Evolutionary conservation across 257 asterid genomes (phyloP).

Genomic region (Forsythia suspensa): DNA sequence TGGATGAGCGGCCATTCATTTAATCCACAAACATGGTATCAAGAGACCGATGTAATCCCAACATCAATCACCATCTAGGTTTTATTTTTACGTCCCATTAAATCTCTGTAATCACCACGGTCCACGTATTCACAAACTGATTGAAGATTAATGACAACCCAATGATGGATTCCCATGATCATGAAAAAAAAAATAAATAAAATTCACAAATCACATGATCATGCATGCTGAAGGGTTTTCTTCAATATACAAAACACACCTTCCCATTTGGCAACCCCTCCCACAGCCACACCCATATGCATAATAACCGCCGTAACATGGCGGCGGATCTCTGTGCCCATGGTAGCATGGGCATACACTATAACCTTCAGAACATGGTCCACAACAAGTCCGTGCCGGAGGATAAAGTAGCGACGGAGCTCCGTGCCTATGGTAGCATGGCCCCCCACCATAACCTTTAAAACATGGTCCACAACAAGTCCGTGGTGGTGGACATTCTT

Average conservation of each 20-base stretch:
- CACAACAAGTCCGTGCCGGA: slow-evolving; percentile 29
- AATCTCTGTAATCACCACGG: no score
- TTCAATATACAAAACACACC: background rate
- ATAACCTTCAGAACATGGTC: slow-evolving; percentile 37
- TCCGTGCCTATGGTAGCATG: no score
- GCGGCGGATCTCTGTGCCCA: slow-evolving; percentile 45
- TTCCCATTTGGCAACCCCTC: background rate
- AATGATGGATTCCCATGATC: background rate
- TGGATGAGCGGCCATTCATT: no score
- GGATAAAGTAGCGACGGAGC: background rate
- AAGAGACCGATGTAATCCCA: background rate
- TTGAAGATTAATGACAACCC: background rate
- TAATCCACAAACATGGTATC: no score
- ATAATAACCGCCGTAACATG: slow-evolving; percentile 27
- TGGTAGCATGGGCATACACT: slow-evolving; percentile 43
- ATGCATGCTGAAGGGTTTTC: background rate
- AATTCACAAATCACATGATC: background rate
- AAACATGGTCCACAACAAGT: no score
- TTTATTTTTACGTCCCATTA: background rate
- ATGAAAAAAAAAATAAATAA: no score
- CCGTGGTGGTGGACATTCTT: no score
- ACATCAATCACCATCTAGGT: background rate
- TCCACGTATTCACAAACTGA: background rate
- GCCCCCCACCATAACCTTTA: no score
- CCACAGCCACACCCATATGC: slow-evolving; percentile 5